phyloP scores from a whole-genome alignment of 192 early-diverging fungal species.

The Coemansia sp. region DNA sequence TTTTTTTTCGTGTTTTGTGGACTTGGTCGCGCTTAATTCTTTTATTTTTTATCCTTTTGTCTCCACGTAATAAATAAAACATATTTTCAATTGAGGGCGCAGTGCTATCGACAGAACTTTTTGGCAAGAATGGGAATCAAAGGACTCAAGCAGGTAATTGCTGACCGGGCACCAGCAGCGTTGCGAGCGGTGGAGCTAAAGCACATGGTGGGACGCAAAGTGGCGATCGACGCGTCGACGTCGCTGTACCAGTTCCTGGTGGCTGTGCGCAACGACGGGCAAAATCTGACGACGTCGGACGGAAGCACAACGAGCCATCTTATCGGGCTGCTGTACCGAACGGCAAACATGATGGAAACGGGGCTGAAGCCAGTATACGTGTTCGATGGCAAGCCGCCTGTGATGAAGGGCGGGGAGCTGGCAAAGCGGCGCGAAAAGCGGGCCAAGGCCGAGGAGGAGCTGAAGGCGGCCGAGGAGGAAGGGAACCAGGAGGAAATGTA shows the following conservation, averaged over 20 bases:
- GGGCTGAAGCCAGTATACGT: constrained; percentile 97
- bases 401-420: constrained; percentile 85
- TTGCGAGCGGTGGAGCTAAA: constrained; percentile 82
- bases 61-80: too few species aligned
- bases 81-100: too few species aligned
- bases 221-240: constrained; percentile 98
- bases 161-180: constrained; percentile 84
- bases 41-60: too few species aligned
- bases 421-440: constrained; percentile 71
- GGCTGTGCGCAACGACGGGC: constrained; percentile 89
- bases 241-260: constrained; percentile 98
- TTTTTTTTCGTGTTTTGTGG: too few species aligned
- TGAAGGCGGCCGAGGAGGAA: constrained; percentile 72
- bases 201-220: constrained; percentile 89
- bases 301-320: constrained; percentile 97
- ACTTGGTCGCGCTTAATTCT: too few species aligned
- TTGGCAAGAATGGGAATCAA: constrained; percentile 68
- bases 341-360: constrained; percentile 93
- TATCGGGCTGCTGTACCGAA: constrained; percentile 96
- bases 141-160: constrained; percentile 88
- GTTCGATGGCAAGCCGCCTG: constrained; percentile 97
- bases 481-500: constrained; percentile 77
- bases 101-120: too few species aligned
- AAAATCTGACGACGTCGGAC: constrained; percentile 81
- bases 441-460: constrained; percentile 65